Percentiles rank a stretch among this genome's conserved stretches.
Conservation (phyloP, 2,329 filamentous ascomycete genomes). For the Venturia pyrina region DNA sequence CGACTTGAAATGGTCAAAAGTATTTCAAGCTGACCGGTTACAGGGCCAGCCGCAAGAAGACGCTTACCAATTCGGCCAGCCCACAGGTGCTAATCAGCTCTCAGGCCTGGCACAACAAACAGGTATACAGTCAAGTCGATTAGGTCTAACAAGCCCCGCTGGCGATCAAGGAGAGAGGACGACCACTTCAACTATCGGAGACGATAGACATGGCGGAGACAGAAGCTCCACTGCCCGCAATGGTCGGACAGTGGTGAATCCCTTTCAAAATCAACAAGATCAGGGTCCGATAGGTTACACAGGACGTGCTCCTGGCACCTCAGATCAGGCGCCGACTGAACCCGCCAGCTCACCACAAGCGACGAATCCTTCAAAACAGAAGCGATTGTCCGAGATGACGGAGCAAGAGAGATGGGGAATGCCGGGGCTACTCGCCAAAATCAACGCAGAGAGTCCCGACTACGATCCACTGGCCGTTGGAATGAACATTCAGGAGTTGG, state of each 20-base stretch:
- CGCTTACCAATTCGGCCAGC: constrained; percentile 45
- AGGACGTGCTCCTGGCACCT: constrained; percentile 16
- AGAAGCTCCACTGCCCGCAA: neutral
- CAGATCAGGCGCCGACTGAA: constrained; percentile 22
- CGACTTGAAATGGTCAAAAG: too few relatives aligned
- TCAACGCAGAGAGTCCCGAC: constrained; percentile 43
- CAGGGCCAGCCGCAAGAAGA: constrained; percentile 28
- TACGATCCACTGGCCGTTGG: constrained; percentile 45
- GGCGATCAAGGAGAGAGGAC: constrained; percentile 29
- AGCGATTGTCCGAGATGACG: constrained; percentile 46
- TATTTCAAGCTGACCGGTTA: constrained; percentile 15
- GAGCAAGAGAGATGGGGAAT: constrained; percentile 51
- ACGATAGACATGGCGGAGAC: constrained; percentile 12
- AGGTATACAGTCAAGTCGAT: constrained; percentile 40
- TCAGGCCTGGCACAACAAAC: constrained; percentile 37
- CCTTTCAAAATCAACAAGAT: constrained; percentile 6
- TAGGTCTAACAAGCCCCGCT: constrained; percentile 39
- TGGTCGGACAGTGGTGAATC: constrained; percentile 5
- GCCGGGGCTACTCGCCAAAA: constrained; percentile 48
- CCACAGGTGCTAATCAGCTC: constrained; percentile 39
- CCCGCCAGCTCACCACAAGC: constrained; percentile 16
- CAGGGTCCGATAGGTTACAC: constrained; percentile 8
- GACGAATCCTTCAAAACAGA: constrained; percentile 22
- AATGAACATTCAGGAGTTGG: constrained; percentile 53
- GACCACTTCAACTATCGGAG: constrained; percentile 28